A percentile compares a stretch with the other conserved stretches of the same genome.
Conservation (phyloP, 441 rosid genomes). For the Populus hybrid region DNA sequence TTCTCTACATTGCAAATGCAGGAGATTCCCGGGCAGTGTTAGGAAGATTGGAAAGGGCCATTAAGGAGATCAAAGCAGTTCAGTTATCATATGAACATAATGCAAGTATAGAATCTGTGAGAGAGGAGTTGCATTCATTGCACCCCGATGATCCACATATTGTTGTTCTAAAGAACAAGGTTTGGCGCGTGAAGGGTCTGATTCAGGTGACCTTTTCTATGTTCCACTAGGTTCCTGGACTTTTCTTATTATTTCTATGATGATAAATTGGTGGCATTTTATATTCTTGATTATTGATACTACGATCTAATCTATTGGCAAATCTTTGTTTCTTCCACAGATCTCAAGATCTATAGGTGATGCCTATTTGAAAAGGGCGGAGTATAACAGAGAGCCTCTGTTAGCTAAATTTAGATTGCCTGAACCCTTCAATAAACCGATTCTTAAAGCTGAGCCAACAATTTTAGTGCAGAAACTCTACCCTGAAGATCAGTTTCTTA, state of each 20-base stretch:
- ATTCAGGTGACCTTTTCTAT: conserved; percentile 56
- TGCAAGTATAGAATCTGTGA: conserved; percentile 72
- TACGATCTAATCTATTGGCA: conserved; percentile 3
- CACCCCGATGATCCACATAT: conserved; percentile 93
- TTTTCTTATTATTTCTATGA: background rate
- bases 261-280: background rate
- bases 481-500: conserved; percentile 82
- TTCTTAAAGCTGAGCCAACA: conserved; percentile 80
- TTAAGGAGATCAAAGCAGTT: conserved; percentile 65
- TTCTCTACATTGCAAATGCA: conserved; percentile 73
- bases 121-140: conserved; percentile 69
- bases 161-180: conserved; percentile 82
- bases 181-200: conserved; percentile 95
- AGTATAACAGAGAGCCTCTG: conserved; percentile 78
- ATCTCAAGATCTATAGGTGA: conserved; percentile 91
- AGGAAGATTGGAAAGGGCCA: conserved; percentile 45
- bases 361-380: conserved; percentile 79
- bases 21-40: conserved; percentile 91
- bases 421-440: conserved; percentile 68
- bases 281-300: background rate
- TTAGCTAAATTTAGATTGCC: conserved; percentile 71
- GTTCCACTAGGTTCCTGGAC: background rate
- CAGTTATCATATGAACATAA: conserved; percentile 84
- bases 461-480: conserved; percentile 59
- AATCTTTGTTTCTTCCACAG: conserved; percentile 30